Conservation (phyloP, 345 rosid genomes). For the Murraya koenigii region DNA sequence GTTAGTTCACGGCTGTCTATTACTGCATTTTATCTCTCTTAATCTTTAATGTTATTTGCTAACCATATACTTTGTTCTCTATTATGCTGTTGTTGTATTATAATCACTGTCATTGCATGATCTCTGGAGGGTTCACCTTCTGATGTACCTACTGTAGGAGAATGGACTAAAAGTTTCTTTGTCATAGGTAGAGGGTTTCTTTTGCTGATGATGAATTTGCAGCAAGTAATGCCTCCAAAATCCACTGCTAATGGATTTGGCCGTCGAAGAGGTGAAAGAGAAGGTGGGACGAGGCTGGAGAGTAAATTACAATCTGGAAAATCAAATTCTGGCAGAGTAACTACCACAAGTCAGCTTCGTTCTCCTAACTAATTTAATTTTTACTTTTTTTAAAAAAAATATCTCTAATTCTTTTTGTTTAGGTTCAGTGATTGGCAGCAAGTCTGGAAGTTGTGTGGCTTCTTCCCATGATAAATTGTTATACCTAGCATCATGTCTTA, state of each 20-base stretch:
- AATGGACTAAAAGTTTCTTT: conserved; percentile 9
- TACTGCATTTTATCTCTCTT: neutral
- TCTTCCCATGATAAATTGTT: conserved; percentile 67
- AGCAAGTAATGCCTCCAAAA: conserved; percentile 47
- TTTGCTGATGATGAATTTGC: conserved; percentile 45
- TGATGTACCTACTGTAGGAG: neutral
- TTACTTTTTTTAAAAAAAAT: neutral
- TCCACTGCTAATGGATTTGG: conserved; percentile 63
- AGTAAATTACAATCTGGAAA: conserved; percentile 57
- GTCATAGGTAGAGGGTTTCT: conserved; percentile 8
- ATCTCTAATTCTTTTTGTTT: conserved; percentile 3
- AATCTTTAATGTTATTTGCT: neutral
- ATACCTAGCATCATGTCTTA: conserved; percentile 62
- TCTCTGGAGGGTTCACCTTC: neutral
- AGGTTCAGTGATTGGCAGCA: conserved; percentile 43
- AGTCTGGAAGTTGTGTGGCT: conserved; percentile 45
- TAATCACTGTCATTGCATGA: neutral
- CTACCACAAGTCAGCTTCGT: conserved; percentile 43
- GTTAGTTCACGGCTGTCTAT: neutral
- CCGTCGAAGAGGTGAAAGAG: conserved; percentile 60
- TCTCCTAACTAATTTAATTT: conserved; percentile 10
- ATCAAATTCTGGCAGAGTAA: conserved; percentile 38
- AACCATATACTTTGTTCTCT: neutral
- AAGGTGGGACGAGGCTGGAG: conserved; percentile 47
- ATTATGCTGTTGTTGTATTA: neutral